Percentiles rank a stretch among this genome's conserved stretches.
phyloP scores from a whole-genome alignment of 371 early-diverging fungal genomes.

The Apophysomyces variabilis region DNA sequence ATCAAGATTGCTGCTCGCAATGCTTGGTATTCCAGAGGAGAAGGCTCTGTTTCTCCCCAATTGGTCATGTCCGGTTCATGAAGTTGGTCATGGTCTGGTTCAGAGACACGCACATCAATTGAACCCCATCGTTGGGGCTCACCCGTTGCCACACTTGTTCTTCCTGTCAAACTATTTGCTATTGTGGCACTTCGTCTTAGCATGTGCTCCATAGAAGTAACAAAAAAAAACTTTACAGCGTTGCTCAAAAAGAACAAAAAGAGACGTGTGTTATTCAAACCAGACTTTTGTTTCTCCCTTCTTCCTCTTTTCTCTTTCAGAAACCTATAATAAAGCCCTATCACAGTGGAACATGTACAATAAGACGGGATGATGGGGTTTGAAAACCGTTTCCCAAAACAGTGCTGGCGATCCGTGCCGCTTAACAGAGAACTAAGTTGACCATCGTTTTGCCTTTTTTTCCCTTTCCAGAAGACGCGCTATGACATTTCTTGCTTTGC shows the following conservation, averaged over 20 bases:
- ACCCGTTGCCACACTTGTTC: background rate
- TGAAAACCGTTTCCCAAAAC: background rate
- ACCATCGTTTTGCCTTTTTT: background rate
- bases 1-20: background rate
- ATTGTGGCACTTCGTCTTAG: slow-evolving; percentile 1
- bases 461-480: background rate
- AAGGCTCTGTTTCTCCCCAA: slow-evolving; percentile 13
- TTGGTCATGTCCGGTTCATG: slow-evolving; percentile 4
- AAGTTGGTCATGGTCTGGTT: slow-evolving; percentile 1
- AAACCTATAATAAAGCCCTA: background rate
- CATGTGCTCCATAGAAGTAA: background rate
- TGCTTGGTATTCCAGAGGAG: slow-evolving; percentile 12
- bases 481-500: background rate
- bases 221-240: background rate
- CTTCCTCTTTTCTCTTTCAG: background rate
- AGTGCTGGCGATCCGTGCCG: background rate
- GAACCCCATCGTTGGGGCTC: background rate
- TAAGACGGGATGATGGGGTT: background rate
- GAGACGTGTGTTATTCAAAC: too few relatives aligned
- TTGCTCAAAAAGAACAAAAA: background rate
- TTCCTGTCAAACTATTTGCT: background rate
- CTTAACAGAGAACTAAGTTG: background rate
- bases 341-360: slow-evolving; percentile 4
- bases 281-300: too few relatives aligned
- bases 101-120: background rate